phyloP scores from a whole-genome alignment of 192 early-diverging fungal genomes.

The Funneliformis geosporum region DNA sequence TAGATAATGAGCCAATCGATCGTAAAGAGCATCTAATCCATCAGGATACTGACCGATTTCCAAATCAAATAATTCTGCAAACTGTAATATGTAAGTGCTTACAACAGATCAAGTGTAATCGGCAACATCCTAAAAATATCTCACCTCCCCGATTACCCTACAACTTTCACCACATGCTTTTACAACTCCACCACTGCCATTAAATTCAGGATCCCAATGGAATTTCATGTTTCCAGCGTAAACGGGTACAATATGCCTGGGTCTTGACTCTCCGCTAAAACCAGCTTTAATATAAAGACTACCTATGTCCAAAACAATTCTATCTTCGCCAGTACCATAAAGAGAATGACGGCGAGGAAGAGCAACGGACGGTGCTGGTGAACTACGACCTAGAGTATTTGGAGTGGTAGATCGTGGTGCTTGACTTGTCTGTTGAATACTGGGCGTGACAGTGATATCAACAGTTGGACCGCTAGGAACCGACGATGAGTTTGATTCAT shows the following conservation, averaged over 20 bases:
- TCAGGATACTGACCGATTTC: slow-evolving; percentile 22
- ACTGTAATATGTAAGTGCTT: slow-evolving; percentile 24
- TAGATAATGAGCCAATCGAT: slow-evolving; percentile 37
- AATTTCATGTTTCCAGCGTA: slow-evolving; percentile 42
- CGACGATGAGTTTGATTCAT: not conserved
- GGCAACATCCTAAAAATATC: slow-evolving; percentile 11
- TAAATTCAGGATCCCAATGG: slow-evolving; percentile 28
- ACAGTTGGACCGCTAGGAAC: not conserved
- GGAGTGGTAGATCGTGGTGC: not conserved
- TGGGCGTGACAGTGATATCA: not conserved
- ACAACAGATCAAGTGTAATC: not conserved
- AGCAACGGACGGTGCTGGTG: not conserved
- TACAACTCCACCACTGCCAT: slow-evolving; percentile 42
- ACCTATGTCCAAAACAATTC: slow-evolving; percentile 87
- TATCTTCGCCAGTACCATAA: slow-evolving; percentile 75
- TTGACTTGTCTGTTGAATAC: not conserved
- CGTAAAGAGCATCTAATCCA: slow-evolving; percentile 28
- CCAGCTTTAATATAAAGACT: slow-evolving; percentile 81
- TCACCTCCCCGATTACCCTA: slow-evolving; percentile 47
- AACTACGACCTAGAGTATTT: not conserved
- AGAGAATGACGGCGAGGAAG: slow-evolving; percentile 54
- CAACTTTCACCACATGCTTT: slow-evolving; percentile 42
- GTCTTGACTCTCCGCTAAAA: slow-evolving; percentile 80
- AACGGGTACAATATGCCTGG: slow-evolving; percentile 67
- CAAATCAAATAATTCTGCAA: slow-evolving; percentile 34